Conservation (phyloP, 495 filamentous ascomycete genomes). For the Podospora bellae-mahoneyi region DNA sequence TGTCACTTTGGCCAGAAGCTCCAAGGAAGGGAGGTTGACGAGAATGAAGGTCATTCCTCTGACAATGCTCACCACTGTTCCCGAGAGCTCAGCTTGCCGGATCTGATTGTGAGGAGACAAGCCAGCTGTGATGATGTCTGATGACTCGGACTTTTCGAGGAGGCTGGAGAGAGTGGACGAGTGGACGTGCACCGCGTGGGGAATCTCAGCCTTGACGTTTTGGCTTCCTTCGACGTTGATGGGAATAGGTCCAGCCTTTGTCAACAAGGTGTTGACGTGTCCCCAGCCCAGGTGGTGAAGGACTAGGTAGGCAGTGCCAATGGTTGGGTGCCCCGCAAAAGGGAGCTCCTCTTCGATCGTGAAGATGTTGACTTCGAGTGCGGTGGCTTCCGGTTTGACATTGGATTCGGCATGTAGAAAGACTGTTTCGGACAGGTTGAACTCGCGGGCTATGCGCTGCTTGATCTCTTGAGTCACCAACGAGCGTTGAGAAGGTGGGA, state of each 20-base stretch:
- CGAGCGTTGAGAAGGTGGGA: slow-evolving; percentile 39
- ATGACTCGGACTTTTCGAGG: neutral
- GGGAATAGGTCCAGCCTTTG: slow-evolving; percentile 58
- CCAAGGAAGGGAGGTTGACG: slow-evolving; percentile 47
- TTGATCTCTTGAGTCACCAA: slow-evolving; percentile 51
- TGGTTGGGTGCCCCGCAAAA: slow-evolving; percentile 77
- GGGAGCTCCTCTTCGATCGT: slow-evolving; percentile 58
- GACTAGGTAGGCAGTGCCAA: slow-evolving; percentile 62
- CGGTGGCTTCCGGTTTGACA: slow-evolving; percentile 38
- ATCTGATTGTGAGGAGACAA: slow-evolving; percentile 29
- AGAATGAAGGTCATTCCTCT: slow-evolving; percentile 66
- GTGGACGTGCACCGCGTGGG: slow-evolving; percentile 67
- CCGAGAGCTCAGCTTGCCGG: slow-evolving; percentile 35
- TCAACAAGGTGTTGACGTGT: slow-evolving; percentile 45
- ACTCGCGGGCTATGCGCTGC: slow-evolving; percentile 67
- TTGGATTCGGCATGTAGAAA: slow-evolving; percentile 80
- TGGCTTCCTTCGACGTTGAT: neutral
- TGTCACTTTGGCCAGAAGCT: slow-evolving; percentile 39
- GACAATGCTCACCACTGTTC: slow-evolving; percentile 60
- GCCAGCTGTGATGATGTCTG: slow-evolving; percentile 13
- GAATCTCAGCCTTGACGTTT: slow-evolving; percentile 53
- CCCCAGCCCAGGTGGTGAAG: slow-evolving; percentile 34
- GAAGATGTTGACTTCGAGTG: slow-evolving; percentile 66
- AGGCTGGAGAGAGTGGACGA: slow-evolving; percentile 27
- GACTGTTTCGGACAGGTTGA: slow-evolving; percentile 83